These are phyloP conservation scores for Nannochloropsis salina DNA, from an alignment of 108 stramenopile species.

Conservation along the genomic window DNA sequence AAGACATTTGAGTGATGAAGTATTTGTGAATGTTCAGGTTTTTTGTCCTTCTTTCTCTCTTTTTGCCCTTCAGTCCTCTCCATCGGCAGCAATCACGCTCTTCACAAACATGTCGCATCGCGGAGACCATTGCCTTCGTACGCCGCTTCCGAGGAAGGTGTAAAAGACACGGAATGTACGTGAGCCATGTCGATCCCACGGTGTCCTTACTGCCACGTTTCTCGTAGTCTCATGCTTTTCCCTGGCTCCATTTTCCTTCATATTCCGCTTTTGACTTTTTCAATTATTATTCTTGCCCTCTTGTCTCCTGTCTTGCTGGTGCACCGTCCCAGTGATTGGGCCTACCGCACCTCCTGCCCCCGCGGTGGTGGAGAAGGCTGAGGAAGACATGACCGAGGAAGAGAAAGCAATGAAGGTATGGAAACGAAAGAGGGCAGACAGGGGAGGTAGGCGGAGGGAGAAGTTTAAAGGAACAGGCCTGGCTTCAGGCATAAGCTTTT, in stretches of 20 bases:
- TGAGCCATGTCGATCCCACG: neutral
- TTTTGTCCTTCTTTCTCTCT: neutral
- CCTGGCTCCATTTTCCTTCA: no score
- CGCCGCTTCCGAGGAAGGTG: neutral
- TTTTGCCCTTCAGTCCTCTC: neutral
- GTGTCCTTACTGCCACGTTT: no score
- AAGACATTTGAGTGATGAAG: neutral
- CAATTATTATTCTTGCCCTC: neutral
- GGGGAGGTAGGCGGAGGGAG: neutral
- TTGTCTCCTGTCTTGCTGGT: neutral
- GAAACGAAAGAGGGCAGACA: neutral
- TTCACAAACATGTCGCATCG: neutral
- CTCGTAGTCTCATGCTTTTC: no score
- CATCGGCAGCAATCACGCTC: neutral
- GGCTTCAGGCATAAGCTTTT: neutral
- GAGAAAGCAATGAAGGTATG: neutral
- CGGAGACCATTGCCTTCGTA: neutral
- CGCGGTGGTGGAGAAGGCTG: neutral
- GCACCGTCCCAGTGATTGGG: neutral
- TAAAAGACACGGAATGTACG: neutral
- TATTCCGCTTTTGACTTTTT: no score
- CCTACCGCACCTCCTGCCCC: neutral
- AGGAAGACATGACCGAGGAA: neutral
- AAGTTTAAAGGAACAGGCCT: neutral
- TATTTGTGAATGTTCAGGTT: neutral